Evolutionary conservation across 116 monocot genomes (phyloP).

Genomic region (Cymodocea nodosa): DNA sequence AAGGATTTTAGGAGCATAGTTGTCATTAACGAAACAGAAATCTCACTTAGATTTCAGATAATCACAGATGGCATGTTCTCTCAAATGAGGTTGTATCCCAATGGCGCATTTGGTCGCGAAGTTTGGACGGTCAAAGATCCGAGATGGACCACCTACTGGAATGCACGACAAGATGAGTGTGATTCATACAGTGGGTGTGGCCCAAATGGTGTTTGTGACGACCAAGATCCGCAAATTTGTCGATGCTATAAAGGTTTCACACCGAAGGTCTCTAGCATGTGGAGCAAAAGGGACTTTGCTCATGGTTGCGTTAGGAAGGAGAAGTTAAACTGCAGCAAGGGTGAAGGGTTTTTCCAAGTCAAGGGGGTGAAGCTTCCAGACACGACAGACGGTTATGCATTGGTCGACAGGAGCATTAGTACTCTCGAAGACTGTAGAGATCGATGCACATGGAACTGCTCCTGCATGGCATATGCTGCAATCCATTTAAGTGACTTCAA

Average conservation of each 20-base stretch:
- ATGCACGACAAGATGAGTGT: not conserved
- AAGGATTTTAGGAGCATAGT: not conserved
- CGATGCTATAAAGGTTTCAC: constrained; percentile 11
- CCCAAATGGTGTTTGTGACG: constrained; percentile 12
- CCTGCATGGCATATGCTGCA: constrained; percentile 10
- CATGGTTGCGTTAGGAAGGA: constrained; percentile 15
- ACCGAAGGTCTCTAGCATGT: constrained; percentile 5
- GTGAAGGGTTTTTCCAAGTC: constrained; percentile 8
- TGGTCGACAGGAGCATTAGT: not conserved
- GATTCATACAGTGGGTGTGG: constrained; percentile 11
- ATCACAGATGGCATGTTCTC: not conserved
- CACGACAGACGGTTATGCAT: not conserved
- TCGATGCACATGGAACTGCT: not conserved
- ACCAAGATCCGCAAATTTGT: constrained; percentile 5
- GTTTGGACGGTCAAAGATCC: not conserved
- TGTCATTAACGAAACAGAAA: not conserved
- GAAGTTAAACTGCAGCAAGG: constrained; percentile 8
- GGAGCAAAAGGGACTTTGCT: not conserved
- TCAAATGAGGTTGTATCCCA: not conserved
- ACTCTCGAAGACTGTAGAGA: not conserved
- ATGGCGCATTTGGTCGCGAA: not conserved
- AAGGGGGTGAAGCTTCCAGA: constrained; percentile 10
- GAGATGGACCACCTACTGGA: constrained; percentile 4
- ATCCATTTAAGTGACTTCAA: not conserved
- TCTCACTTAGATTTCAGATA: not conserved